Evolutionary conservation across 1,284 basidiomycete species (phyloP).

Genomic region (Cutaneotrichosporon sp.): DNA sequence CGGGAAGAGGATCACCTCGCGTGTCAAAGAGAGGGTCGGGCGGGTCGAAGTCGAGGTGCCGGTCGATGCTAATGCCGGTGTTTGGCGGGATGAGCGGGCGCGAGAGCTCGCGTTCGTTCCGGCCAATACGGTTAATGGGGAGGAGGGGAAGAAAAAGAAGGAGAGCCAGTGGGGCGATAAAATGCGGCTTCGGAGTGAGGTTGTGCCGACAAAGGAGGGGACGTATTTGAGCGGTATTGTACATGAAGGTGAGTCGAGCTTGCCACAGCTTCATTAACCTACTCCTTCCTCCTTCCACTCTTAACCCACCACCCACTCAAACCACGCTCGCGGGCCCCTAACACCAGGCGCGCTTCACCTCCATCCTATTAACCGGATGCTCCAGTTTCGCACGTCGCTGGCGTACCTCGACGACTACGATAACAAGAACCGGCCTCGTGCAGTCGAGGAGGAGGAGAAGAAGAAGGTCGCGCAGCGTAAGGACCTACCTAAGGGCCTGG

Average conservation of each 20-base stretch:
- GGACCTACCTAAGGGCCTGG: slow-evolving; percentile 22
- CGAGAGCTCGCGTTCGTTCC: slow-evolving; percentile 43
- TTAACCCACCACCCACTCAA: background rate
- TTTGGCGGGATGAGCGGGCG: slow-evolving; percentile 51
- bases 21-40: slow-evolving; percentile 47
- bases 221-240: slow-evolving; percentile 43
- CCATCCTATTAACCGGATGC: slow-evolving; percentile 41
- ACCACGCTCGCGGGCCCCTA: background rate
- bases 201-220: slow-evolving; percentile 40
- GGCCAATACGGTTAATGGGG: slow-evolving; percentile 33
- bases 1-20: slow-evolving; percentile 45
- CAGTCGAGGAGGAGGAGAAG: slow-evolving; percentile 37
- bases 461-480: slow-evolving; percentile 25
- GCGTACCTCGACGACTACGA: slow-evolving; percentile 46
- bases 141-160: slow-evolving; percentile 30
- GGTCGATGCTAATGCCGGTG: slow-evolving; percentile 41
- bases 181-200: slow-evolving; percentile 46
- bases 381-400: slow-evolving; percentile 50
- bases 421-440: slow-evolving; percentile 23
- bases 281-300: background rate
- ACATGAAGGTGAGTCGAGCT: slow-evolving; percentile 40
- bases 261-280: background rate
- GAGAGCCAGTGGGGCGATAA: slow-evolving; percentile 47
- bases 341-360: slow-evolving; percentile 48
- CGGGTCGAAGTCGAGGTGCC: slow-evolving; percentile 52